Evolutionary conservation across 2,329 filamentous ascomycete species (phyloP), one percentile per base, ranked within the genome.

Genomic region (Cyphellophora europaea): DNA sequence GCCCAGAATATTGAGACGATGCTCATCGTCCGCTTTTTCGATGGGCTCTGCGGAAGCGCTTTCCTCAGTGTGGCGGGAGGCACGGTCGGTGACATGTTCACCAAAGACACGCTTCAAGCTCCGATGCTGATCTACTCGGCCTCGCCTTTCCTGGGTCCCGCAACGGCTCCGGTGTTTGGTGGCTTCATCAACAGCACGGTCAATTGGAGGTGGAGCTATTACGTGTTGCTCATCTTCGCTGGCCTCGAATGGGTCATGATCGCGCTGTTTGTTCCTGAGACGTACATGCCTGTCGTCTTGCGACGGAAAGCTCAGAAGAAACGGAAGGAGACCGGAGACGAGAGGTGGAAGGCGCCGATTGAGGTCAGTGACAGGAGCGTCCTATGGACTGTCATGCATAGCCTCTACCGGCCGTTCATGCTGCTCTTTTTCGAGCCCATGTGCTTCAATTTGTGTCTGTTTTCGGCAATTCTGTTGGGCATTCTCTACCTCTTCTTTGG

Each of bases 1-100:
- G 82, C 83, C n/a, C 64, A 67, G 36, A 93, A 93, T 51, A 82
- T 88, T n/a, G 62, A 76, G 46, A 91, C 85, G 4, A 76, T 93
- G 66, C 62, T 94, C 33, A 63, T 93, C 11, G 69, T 71, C 11
- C 76, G 88, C 5, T 94, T 94, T 55, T 69, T 95, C 42, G 58
- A 56, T 42, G 62, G 61, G 8, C 39, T 65, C 12, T 52, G 58
- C 15, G 62, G 61, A 14, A 77, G 72, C 43, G 73, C 77, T 2
- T 82, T 82, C 45, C 54, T 82, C 39, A 73, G 72, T 33, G 82
- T 91, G 1, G 79, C 82, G 0, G 84, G 84, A 19, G 48, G 48
- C 2, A 88, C 82, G 0, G 81, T 91, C 6, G 79, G 82, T 25
- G 84, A 91, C 49, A 61, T 86, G 45, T 87, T 86, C 50, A 59